Conservation (phyloP, 352 stramenopile genomes). For the Aphanomyces astaci region DNA sequence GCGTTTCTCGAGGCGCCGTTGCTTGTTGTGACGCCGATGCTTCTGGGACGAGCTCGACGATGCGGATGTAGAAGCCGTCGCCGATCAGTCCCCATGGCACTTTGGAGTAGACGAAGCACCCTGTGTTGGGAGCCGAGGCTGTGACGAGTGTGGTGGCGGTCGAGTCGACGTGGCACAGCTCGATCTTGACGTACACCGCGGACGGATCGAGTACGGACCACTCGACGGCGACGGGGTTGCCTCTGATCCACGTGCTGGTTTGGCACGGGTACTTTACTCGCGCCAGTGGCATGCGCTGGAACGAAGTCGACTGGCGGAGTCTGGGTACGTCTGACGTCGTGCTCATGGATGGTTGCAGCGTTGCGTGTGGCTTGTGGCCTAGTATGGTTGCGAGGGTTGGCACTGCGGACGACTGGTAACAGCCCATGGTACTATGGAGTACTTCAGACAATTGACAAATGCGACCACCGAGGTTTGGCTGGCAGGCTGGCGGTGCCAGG, state of each 20-base stretch:
- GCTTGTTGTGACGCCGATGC: no score
- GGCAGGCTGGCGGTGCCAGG: neutral
- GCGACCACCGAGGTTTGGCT: neutral
- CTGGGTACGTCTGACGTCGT: neutral
- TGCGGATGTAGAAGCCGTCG: conserved; percentile 67
- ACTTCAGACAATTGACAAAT: neutral
- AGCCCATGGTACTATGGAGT: no score
- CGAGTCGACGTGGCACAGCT: conserved; percentile 58
- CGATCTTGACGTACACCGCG: conserved; percentile 49
- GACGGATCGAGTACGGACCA: conserved; percentile 55
- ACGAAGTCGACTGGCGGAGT: neutral
- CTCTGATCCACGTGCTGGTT: conserved; percentile 57
- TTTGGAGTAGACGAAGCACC: conserved; percentile 60
- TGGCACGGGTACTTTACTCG: conserved; percentile 34
- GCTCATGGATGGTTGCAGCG: neutral
- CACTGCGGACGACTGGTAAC: neutral
- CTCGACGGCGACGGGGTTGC: conserved; percentile 54
- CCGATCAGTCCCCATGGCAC: conserved; percentile 80
- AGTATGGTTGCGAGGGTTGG: neutral
- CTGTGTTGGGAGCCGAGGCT: conserved; percentile 51
- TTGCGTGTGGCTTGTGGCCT: no score
- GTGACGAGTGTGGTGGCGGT: conserved; percentile 62
- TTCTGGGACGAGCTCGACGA: conserved; percentile 38
- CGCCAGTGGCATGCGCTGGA: conserved; percentile 28
- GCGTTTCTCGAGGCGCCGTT: conserved; percentile 14